Base-by-base conservation (phyloP, 1,284 basidiomycete species). In the Apiotrichum gamsii region DNA sequence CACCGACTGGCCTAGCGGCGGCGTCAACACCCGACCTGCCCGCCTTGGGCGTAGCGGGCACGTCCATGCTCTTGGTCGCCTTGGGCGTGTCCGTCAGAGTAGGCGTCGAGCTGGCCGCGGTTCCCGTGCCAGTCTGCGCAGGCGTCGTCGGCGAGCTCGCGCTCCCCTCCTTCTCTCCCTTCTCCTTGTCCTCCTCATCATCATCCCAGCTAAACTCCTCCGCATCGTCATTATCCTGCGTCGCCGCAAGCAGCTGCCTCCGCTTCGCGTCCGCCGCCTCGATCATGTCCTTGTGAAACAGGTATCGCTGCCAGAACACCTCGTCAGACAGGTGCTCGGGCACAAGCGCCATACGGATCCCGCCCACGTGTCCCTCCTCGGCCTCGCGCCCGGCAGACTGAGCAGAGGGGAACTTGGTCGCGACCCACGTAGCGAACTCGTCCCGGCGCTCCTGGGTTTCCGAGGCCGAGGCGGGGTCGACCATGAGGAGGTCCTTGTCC, bases 221-320 rank as follows among this genome's bases (percentile, higher is more conserved):
- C 3, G 28, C 37, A 6, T 8, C 25, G 15, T 42, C 46, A 4
- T 59, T 53, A 11, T 47, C 37, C 31, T 48, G 47, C 24, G 53
- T 35, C 0, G 52, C 49, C 44, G 44, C 32, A 28, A 96, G 73
- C 20, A 95, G 71, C 23, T 81, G 79, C 70, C 87, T 88, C 50
- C 91, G 81, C 57, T 83, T 83, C 60, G 81, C 81, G 65, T 90
- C 88, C 58, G 93, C 89, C 23, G 76, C 73, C 54, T 85, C 82
- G 52, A 95, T 91, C 70, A 90, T 87, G 65, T 86, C 76, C 29
- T 83, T 81, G 30, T 90, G 81, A 81, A 93, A 96, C 73, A 93
- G 90, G 72, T 90, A 95, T 14, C 90, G 78, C 40, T 81, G 80
- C 91, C 91, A 95, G 72, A 95, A 96, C 32, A 77, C 77, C 37